Evolutionary conservation across 2,329 filamentous ascomycete genomes (phyloP), one percentile per base, ranked within the genome.

Genomic region (Diaporthe helianthi): DNA sequence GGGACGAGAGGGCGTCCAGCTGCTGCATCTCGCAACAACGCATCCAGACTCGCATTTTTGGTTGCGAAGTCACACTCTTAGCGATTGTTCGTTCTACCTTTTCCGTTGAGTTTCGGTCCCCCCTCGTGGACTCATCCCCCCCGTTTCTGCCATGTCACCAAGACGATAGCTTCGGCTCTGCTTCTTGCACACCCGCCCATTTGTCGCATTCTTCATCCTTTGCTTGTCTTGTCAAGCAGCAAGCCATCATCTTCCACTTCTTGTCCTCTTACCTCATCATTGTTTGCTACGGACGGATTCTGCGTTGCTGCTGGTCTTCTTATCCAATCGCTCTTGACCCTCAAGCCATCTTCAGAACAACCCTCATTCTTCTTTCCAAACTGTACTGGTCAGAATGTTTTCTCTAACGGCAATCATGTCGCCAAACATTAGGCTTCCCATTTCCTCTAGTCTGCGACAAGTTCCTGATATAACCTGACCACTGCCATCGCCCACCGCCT

Each of bases 321-420:
- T 38, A 49, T 65, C 38, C 54, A 71, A 71, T 71, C 66, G 69
- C 69, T 70, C 69, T 70, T 47, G 64, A 65, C 69, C 61, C 54
- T 61, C 60, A 54, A 67, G 65, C 44, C 64, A 52, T 64, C 61
- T 68, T 22, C 53, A 51, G 46, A 54, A 61, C 61, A 65, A 54
- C 31, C 68, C 49, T 72, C 66, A 63, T 61, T 60, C 61, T 70
- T 72, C 65, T 71, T 54, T 71, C 71, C 67, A 69, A 67, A 70
- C 65, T n/a, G n/a, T n/a, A n/a, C 65, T 74, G 75, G 65, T 75
- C 80, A 83, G 80, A 80, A 83, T 84, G 78, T 78, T 79, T 80
- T 82, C 79, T 88, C 86, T 88, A 87, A 87, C 85, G 76, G 80
- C 83, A 83, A 83, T 81, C 82, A 80, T 83, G 77, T 82, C 79